Percentiles rank a stretch among this genome's conserved stretches.
Evolutionary conservation across 2,329 filamentous ascomycete species (phyloP).

Genomic region (Cercospora sp.): DNA sequence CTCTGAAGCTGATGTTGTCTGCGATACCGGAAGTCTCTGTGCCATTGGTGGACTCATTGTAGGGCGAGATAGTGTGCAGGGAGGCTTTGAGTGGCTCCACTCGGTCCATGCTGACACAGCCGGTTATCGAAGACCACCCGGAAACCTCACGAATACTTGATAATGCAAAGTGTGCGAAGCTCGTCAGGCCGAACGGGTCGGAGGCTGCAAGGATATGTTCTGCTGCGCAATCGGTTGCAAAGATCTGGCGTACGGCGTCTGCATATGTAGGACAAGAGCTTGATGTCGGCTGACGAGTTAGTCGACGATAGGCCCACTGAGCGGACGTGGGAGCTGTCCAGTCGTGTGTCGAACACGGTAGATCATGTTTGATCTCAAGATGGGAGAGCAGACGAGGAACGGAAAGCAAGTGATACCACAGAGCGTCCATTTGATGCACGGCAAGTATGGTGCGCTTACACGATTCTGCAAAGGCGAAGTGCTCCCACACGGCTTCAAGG

Average conservation of each 20-base stretch:
- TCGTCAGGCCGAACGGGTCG: neutral
- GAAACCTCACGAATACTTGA: constrained; percentile 2
- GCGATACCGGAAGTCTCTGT: neutral
- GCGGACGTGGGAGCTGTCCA: constrained; percentile 44
- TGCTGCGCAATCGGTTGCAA: neutral
- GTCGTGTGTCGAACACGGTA: constrained; percentile 44
- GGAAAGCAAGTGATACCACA: constrained; percentile 49
- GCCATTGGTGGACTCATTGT: neutral
- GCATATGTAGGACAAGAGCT: neutral
- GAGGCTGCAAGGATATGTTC: neutral
- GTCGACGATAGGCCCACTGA: constrained; percentile 41
- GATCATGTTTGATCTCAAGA: constrained; percentile 49
- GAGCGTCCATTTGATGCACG: constrained; percentile 47
- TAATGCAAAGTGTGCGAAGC: neutral
- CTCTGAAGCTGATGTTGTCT: neutral
- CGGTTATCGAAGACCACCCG: neutral
- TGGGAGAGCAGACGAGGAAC: constrained; percentile 43
- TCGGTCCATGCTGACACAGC: neutral
- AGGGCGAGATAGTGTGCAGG: neutral
- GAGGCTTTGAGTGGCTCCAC: constrained; percentile 1
- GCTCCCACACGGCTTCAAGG: constrained; percentile 45
- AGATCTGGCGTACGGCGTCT: constrained; percentile 10
- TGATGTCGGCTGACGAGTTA: constrained; percentile 17
- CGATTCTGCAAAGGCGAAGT: constrained; percentile 44
- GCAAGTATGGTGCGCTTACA: constrained; percentile 48